phyloP scores from a whole-genome alignment of 768 basidiomycete species.

The Xerocomellus dryophilus region DNA sequence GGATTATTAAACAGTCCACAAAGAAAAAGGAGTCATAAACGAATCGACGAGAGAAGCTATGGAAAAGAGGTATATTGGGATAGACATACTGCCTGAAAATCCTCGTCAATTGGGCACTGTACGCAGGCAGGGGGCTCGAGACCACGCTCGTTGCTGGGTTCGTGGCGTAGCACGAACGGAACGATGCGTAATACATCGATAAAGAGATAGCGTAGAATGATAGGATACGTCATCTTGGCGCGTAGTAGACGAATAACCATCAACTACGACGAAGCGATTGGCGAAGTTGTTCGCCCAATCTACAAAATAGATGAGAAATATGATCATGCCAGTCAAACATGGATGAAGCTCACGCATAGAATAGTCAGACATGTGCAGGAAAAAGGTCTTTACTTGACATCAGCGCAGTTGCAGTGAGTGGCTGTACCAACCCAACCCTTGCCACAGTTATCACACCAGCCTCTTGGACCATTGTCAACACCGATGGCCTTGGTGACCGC shows the following conservation, averaged over 20 bases:
- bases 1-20: conserved; percentile 14
- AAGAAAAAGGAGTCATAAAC: conserved; percentile 2
- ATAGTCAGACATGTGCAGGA: conserved; percentile 10
- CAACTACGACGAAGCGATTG: conserved; percentile 41
- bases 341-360: conserved; percentile 28
- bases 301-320: conserved; percentile 22
- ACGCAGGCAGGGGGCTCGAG: conserved; percentile 42
- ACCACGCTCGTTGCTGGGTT: conserved; percentile 67
- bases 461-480: conserved; percentile 57
- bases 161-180: conserved; percentile 51
- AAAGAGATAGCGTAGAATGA: conserved; percentile 38
- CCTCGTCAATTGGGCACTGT: conserved; percentile 22
- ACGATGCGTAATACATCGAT: conserved; percentile 63
- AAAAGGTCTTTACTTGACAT: conserved; percentile 52
- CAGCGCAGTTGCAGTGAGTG: conserved; percentile 57
- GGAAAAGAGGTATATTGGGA: conserved; percentile 7
- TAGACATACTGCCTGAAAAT: conserved; percentile 25
- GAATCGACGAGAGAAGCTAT: neutral
- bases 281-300: conserved; percentile 34
- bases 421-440: conserved; percentile 59
- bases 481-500: conserved; percentile 53
- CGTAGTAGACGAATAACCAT: conserved; percentile 37
- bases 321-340: neutral
- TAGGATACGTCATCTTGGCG: conserved; percentile 31
- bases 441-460: conserved; percentile 75